These are phyloP conservation scores for Leishmania turanica DNA, from an alignment of 208 protist genomes.

Conservation along the genomic window DNA sequence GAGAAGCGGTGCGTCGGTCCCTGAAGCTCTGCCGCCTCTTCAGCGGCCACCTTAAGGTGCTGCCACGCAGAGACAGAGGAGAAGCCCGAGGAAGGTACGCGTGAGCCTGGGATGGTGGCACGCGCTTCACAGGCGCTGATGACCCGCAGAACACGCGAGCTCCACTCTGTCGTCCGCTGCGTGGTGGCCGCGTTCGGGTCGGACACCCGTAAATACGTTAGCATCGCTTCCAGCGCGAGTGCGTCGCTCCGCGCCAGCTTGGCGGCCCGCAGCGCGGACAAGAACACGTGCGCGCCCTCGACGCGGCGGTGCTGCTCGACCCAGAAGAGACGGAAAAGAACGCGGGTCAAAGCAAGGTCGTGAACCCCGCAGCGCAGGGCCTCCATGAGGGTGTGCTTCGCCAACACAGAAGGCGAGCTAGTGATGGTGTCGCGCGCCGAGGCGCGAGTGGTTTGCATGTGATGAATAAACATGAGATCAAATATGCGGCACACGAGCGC, in stretches of 20 bases:
- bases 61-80: conserved; percentile 1
- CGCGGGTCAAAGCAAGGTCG: conserved; percentile 31
- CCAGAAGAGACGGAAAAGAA: conserved; percentile 62
- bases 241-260: conserved; percentile 31
- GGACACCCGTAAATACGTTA: conserved; percentile 51
- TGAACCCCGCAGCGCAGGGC: conserved; percentile 53
- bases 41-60: conserved; percentile 2
- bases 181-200: background rate
- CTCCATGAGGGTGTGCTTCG: conserved; percentile 62
- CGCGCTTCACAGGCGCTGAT: background rate
- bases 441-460: background rate
- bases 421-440: background rate
- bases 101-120: conserved; percentile 1
- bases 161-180: conserved; percentile 12
- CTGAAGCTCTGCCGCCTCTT: conserved; percentile 2
- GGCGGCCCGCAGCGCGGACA: conserved; percentile 65
- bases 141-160: conserved; percentile 8
- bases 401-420: conserved; percentile 22
- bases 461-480: conserved; percentile 22
- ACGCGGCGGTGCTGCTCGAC: conserved; percentile 45
- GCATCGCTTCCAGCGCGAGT: conserved; percentile 48
- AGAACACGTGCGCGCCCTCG: conserved; percentile 67
- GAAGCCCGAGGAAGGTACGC: background rate
- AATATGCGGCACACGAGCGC: conserved; percentile 26
- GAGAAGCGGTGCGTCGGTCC: conserved; percentile 35